Evolutionary conservation across 192 early-diverging fungal genomes (phyloP), one percentile per base, ranked within the genome.

Genomic region (Funneliformis geosporum): DNA sequence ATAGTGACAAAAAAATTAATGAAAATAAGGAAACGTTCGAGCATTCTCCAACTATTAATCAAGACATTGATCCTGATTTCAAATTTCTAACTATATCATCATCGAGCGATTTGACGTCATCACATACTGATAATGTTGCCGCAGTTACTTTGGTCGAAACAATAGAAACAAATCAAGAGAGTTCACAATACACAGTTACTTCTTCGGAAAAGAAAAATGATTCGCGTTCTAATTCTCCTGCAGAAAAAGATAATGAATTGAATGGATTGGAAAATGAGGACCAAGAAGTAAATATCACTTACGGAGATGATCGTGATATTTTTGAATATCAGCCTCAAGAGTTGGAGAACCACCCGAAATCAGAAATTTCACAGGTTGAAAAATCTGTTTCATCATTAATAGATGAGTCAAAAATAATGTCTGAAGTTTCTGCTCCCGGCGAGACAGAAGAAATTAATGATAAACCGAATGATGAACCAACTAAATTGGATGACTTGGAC

Each of bases 401-500:
- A 38, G 28, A 60, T 39, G 3, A 60, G 1, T 55, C 47, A 73
- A 25, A 73, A 46, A 33, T 33, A 50, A n/a, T 18, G 8, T n/a
- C 72, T 4, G 21, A 46, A 16, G 27, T 46, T 12, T 11, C 18
- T 21, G 40, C 10, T 12, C 2, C 18, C 8, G n/a, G 23, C 21
- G 21, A 44, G 0, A 14, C 18, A 40, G 40, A 71, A 71, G 42
- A 16, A 71, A 71, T 44, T 71, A 43, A 23, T 73, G 25, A n/a
- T 8, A 50, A 16, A 9, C 10, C 42, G 33, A 73, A 73, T 21
- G 39, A 71, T n/a, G 69, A 46, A 21, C 28, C 1, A 25, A 40
- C 9, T 71, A 66, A 66, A 66, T 65, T 65, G 28, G 62, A 65
- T 65, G 62, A 65, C 28, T 66, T 66, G 7, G 64, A 66, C 33